Base-by-base conservation (phyloP, 73 alveolate species). In the Blepharisma japonicum region DNA sequence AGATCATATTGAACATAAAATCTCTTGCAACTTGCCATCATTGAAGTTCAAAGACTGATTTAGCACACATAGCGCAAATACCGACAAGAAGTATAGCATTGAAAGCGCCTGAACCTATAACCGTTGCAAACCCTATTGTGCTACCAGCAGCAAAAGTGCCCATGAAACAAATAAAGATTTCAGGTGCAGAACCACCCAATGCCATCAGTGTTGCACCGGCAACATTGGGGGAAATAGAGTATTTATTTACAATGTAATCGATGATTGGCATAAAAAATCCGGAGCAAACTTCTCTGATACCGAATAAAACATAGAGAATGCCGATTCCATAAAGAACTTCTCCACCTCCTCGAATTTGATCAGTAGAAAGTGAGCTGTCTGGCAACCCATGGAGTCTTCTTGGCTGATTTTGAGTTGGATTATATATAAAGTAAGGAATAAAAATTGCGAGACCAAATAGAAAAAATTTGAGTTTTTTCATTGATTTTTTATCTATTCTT, bases 11-110 rank as follows among this genome's bases (percentile, higher is more conserved):
- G 39, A 39, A 70, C 11, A 70, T 23, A 14, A 54, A 45, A 45
- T 70, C 80, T 39, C 80, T 18, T 45, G 27, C 56, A 3, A 70
- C 68, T 2, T 9, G 77, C 80, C 80, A 70, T 54, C 80, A 70
- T 38, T 39, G 56, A 45, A 70, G 80, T 47, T 70, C 56, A 2
- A 45, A 9, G 45, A 9, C 61, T 45, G 71, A 7, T 70, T n/a
- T 39, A 14, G 77, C 61, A 70, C 32, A 2, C 46, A 70, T 14
- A 45, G 55, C 61, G 45, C 80, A 70, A 0, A 61, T 61, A 9
- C 74, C 74, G 5, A 61, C 23, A 25, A 14, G 46, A 14, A 61
- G 74, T 39, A 61, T 61, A 25, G 47, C 80, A 14, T 70, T 70
- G 14, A 70, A 18, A 7, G 66, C 80, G 2, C 77, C 80, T 45